Evolutionary conservation across 768 basidiomycete genomes (phyloP).

Genomic region (Phlebiopsis gigantea): DNA sequence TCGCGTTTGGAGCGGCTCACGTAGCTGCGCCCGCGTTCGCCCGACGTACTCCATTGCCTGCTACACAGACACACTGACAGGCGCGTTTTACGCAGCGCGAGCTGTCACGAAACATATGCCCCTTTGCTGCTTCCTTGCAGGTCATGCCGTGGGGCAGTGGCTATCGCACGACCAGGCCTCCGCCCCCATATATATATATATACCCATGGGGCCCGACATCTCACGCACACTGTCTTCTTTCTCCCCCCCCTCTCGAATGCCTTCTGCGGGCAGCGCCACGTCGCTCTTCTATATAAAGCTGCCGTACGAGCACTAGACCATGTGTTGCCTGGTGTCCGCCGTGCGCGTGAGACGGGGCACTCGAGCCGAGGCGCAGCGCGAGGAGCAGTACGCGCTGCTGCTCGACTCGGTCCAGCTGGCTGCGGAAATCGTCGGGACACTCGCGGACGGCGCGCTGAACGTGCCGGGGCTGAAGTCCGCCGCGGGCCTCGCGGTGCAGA

Average conservation of each 20-base stretch:
- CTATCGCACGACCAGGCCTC: too few relatives aligned
- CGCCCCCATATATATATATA: too few relatives aligned
- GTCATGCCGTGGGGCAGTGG: too few relatives aligned
- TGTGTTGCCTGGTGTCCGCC: background rate
- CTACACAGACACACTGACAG: too few relatives aligned
- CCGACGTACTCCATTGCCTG: too few relatives aligned
- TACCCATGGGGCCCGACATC: background rate
- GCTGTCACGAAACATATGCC: too few relatives aligned
- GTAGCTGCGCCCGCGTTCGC: too few relatives aligned
- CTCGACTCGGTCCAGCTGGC: background rate
- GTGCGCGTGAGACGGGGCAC: background rate
- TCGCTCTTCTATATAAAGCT: background rate
- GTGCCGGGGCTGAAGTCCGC: background rate
- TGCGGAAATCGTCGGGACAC: background rate
- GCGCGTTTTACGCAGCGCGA: too few relatives aligned
- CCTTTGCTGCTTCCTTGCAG: too few relatives aligned
- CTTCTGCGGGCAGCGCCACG: background rate
- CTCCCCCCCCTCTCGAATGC: background rate
- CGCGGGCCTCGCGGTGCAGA: background rate
- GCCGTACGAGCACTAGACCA: background rate
- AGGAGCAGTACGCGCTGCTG: background rate
- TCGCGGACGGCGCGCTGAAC: background rate
- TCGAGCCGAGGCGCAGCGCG: background rate
- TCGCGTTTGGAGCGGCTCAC: too few relatives aligned
- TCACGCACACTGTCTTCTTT: background rate